Evolutionary conservation across 495 filamentous ascomycete species (phyloP).

Genomic region (Podospora bellae-mahoneyi): DNA sequence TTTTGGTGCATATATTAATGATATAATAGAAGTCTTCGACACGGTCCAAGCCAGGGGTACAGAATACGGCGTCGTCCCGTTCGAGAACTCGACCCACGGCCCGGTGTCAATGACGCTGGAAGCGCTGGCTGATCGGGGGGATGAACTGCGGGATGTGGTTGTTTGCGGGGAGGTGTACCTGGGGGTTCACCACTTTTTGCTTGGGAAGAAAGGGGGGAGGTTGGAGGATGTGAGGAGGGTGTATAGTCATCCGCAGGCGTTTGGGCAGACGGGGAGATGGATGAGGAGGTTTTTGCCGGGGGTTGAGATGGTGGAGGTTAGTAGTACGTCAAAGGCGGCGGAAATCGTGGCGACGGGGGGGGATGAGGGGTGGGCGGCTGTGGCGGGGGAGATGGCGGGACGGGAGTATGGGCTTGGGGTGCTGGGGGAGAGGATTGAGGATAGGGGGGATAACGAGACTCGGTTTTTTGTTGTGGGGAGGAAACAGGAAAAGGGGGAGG

Average conservation of each 20-base stretch:
- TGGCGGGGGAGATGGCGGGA: constrained; percentile 72
- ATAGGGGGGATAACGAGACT: constrained; percentile 78
- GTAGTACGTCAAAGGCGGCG: constrained; percentile 79
- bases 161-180: constrained; percentile 82
- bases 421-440: constrained; percentile 74
- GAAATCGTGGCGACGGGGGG: constrained; percentile 61
- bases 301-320: constrained; percentile 76
- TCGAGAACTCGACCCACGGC: constrained; percentile 95
- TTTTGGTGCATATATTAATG: no score
- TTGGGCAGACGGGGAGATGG: constrained; percentile 86
- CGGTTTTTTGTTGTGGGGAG: constrained; percentile 70
- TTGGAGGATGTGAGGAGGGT: constrained; percentile 55
- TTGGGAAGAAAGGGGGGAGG: constrained; percentile 42
- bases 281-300: constrained; percentile 61
- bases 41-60: constrained; percentile 63
- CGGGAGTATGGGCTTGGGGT: constrained; percentile 61
- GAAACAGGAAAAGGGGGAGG: constrained; percentile 14
- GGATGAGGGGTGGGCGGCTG: constrained; percentile 63
- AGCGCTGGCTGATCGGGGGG: constrained; percentile 69
- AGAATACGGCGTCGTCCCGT: constrained; percentile 79
- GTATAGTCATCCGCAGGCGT: constrained; percentile 92
- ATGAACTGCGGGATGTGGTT: constrained; percentile 57
- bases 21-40: constrained; percentile 64
- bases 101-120: constrained; percentile 85
- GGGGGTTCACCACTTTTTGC: constrained; percentile 78